Percentiles rank a stretch among this genome's conserved stretches.
Evolutionary conservation across 805 yeast genomes (phyloP).

Genomic region (Kodamaea lidongshanica): DNA sequence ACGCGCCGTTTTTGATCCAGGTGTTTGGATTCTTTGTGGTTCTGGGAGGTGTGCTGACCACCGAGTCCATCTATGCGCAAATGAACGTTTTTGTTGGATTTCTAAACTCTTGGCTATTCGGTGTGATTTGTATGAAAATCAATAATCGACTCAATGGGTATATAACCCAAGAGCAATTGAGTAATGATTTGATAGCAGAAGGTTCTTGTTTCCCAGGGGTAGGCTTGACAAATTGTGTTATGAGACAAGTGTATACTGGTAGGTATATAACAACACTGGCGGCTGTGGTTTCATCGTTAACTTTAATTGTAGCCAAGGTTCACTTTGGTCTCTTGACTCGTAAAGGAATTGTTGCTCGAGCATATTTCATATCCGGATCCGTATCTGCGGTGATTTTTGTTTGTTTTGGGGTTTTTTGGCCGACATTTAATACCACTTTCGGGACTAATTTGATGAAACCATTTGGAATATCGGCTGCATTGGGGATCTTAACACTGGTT

Average conservation of each 20-base stretch:
- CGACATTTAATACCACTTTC: constrained; percentile 20
- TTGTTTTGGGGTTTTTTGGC: constrained; percentile 23
- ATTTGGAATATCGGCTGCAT: constrained; percentile 19
- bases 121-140: constrained; percentile 21
- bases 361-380: constrained; percentile 18
- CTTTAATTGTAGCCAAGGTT: constrained; percentile 18
- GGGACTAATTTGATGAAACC: constrained; percentile 20
- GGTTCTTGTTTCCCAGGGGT: constrained; percentile 20
- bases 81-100: constrained; percentile 13
- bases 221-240: constrained; percentile 15
- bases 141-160: constrained; percentile 19
- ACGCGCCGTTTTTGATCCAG: constrained; percentile 23
- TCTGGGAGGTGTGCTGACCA: constrained; percentile 24
- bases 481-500: constrained; percentile 14
- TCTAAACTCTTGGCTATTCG: constrained; percentile 19
- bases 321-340: constrained; percentile 16
- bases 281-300: constrained; percentile 19
- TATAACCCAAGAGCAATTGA: constrained; percentile 17
- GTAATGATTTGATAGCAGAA: constrained; percentile 15
- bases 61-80: constrained; percentile 13
- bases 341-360: constrained; percentile 2
- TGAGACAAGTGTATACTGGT: constrained; percentile 19
- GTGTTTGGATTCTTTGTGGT: constrained; percentile 22
- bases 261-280: constrained; percentile 19
- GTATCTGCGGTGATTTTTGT: constrained; percentile 17